Evolutionary conservation across 108 stramenopile species (phyloP), one percentile per base, ranked within the genome.

Genomic region (Phaeodactylum tricornutum): DNA sequence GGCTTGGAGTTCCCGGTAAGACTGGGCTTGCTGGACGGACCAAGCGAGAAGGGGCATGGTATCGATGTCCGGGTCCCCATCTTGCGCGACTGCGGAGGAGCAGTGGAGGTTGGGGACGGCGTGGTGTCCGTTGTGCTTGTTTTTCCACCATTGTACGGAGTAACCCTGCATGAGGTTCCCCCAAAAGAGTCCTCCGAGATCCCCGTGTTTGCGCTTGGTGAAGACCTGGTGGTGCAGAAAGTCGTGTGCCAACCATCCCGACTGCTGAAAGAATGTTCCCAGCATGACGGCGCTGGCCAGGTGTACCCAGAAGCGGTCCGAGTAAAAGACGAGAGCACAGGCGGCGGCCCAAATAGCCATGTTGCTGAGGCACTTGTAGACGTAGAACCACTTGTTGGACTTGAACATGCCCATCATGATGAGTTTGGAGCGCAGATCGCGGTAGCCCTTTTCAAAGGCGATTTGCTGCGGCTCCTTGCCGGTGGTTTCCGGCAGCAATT

Each of bases 51-150:
- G 61, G 21, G 98, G 98, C 94, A 98, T 95, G 3, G 98, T 99
- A 74, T 99, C 96, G 45, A 99, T 96, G 46, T 94, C 92, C 0
- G 92, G 92, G 69, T 94, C 92, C 29, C 92, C 92, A 62, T 94
- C 88, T 65, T 88, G 86, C 24, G 72, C 41, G 14, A 64, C 53
- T 15, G 79, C 71, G 16, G 76, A 62, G 27, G 81, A 75, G 61
- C 71, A 87, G 85, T 97, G 94, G 20, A 95, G 72, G 71, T 99
- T 98, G 57, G 98, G 96, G 3, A 98, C 95, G 31, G 95, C 93
- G 64, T 98, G 96, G 71, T 99, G 98, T 2, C 92, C 93, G 69
- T 97, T 98, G 79, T 99, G 98, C 85, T 95, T 95, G 69, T 92
- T 90, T 72, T 91, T 95, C 94, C 94, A 95, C 94, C 94, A 95